A percentile compares a stretch with the other conserved stretches of the same genome.
Conservation (phyloP, 768 basidiomycete species). For the Hirschioporus abietinus region DNA sequence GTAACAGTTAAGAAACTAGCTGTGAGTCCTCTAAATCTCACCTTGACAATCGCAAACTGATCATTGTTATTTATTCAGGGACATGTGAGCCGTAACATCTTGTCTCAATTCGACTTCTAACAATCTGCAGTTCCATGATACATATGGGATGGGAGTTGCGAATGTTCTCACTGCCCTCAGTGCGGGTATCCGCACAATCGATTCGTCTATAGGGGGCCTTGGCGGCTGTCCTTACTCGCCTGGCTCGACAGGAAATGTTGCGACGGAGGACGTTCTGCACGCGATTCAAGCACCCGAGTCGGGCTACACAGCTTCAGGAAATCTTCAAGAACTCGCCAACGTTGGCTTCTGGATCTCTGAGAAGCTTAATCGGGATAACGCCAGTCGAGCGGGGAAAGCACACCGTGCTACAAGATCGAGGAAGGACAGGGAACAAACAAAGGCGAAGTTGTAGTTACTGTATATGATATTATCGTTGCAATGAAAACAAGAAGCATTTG, state of each 20-base stretch:
- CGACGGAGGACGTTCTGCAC: conserved; percentile 89
- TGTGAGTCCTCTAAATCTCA: conserved; percentile 29
- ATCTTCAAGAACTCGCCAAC: conserved; percentile 60
- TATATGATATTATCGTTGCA: too few species aligned
- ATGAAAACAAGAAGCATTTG: neutral
- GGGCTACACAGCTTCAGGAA: conserved; percentile 47
- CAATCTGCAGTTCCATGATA: conserved; percentile 73
- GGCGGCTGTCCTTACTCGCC: conserved; percentile 97
- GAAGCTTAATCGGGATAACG: conserved; percentile 58
- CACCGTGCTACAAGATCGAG: conserved; percentile 39
- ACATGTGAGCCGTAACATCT: conserved; percentile 39
- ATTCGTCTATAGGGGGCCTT: conserved; percentile 80
- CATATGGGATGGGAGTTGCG: conserved; percentile 76
- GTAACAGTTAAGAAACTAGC: conserved; percentile 68
- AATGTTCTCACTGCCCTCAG: conserved; percentile 70
- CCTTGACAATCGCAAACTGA: neutral
- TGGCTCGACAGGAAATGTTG: conserved; percentile 91
- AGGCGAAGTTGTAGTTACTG: conserved; percentile 14
- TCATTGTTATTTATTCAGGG: conserved; percentile 29
- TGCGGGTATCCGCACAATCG: conserved; percentile 76
- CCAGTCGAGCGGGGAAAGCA: conserved; percentile 74
- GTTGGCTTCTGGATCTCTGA: conserved; percentile 83
- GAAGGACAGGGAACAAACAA: conserved; percentile 31
- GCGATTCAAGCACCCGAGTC: conserved; percentile 54
- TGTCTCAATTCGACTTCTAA: neutral